Base-by-base conservation (phyloP, 495 filamentous ascomycete species). In the Xylaria sp. region DNA sequence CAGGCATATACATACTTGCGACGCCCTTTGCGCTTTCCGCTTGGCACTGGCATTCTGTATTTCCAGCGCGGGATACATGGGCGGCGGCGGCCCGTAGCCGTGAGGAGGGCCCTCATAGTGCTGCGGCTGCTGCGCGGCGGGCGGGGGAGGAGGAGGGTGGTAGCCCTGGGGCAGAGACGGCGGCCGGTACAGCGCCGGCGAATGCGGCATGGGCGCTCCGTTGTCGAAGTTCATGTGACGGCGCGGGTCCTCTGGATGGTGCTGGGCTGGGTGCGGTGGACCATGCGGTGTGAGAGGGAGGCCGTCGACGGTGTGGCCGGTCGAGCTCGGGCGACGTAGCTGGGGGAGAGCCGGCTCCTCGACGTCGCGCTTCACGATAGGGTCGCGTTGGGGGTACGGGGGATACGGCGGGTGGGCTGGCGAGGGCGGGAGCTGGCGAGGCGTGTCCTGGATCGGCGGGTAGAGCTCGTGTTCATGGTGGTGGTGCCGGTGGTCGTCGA, bases 1-100 rank as follows among this genome's bases (percentile, higher is more conserved):
- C 62, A 11, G 15, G 40, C 67, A 66, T 53, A 61, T 21, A 66
- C 80, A 62, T 74, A 85, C 84, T 80, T 86, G 84, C 11, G 84
- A 85, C n/a, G 84, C 84, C 63, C 84, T 78, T 59, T 85, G 83
- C 37, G 83, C 82, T 77, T 85, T 86, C 72, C 83, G 80, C 78
- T 86, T 86, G 12, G 80, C 80, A 53, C 77, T 75, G n/a, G 80
- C 67, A 29, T 81, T 73, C 57, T 74, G 84, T 48, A 84, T 88
- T 70, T 87, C 87, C 31, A 79, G 46, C 75, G 76, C 24, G 77
- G 81, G 67, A 71, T 78, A 76, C 80, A 84, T 50, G 68, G 78
- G 73, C 68, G 72, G 11, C 79, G 80, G 73, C 59, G 74, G 73
- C 9, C 72, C 71, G 66, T 82, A 84, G 48, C 73, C 71, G 61